phyloP scores from a whole-genome alignment of 2,329 filamentous ascomycete genomes.

The Phaeosphaeria sp. region DNA sequence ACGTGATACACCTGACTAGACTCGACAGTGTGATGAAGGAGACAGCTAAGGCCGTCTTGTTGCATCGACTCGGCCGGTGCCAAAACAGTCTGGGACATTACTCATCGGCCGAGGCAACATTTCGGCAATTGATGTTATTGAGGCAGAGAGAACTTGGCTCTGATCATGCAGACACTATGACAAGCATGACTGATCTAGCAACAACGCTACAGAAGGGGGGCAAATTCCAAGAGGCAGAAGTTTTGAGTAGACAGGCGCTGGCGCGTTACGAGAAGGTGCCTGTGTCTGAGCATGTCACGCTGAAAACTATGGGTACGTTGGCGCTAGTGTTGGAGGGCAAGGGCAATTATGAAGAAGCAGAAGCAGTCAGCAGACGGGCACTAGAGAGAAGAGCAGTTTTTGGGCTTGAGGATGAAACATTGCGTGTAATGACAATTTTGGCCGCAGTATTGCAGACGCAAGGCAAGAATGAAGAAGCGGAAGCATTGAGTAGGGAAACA shows the following conservation, averaged over 20 bases:
- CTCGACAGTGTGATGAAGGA: not conserved
- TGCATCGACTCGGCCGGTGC: not conserved
- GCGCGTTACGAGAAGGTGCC: not conserved
- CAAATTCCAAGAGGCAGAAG: not conserved
- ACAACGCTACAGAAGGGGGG: not conserved
- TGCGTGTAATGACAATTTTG: not conserved
- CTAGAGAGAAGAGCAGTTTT: not conserved
- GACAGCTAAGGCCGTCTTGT: not conserved
- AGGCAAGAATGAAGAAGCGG: not conserved
- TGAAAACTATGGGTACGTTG: not conserved
- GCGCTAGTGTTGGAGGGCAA: not conserved
- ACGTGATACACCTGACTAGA: not conserved
- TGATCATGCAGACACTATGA: not conserved
- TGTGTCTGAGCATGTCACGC: not conserved
- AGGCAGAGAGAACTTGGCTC: not conserved
- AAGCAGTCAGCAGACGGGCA: not conserved
- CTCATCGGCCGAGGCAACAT: not conserved
- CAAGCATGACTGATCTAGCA: not conserved
- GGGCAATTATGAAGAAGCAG: not conserved
- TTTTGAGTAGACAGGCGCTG: not conserved
- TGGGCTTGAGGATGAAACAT: not conserved
- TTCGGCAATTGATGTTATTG: not conserved
- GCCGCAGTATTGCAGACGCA: not conserved
- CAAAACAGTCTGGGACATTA: not conserved
- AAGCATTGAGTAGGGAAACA: not conserved